These are phyloP conservation scores for Ophiostoma sp. DNA, from an alignment of 2,329 filamentous ascomycete species.

Conservation along the genomic window DNA sequence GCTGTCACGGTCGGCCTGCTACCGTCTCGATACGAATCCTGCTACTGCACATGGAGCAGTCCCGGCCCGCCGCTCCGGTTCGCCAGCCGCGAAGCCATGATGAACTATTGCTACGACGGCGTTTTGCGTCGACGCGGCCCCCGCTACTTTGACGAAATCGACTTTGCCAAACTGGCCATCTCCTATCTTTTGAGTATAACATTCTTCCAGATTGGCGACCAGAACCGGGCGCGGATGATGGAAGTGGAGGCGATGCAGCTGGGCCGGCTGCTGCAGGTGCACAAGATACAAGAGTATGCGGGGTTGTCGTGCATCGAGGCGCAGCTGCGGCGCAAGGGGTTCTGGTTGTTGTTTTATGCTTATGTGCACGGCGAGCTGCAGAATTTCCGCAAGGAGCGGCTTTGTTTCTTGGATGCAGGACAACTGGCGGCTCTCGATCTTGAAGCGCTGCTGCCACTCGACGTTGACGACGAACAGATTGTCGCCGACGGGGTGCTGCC, in stretches of 20 bases:
- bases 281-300: slow-evolving; percentile 37
- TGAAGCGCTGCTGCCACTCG: not conserved
- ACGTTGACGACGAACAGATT: slow-evolving; percentile 24
- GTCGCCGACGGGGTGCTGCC: not conserved
- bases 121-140: slow-evolving; percentile 32
- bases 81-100: slow-evolving; percentile 33
- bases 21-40: slow-evolving; percentile 33
- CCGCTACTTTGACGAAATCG: slow-evolving; percentile 36
- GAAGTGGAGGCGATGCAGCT: slow-evolving; percentile 41
- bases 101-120: slow-evolving; percentile 34
- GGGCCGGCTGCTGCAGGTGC: slow-evolving; percentile 37
- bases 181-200: slow-evolving; percentile 39
- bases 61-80: slow-evolving; percentile 32
- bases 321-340: slow-evolving; percentile 41
- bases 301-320: slow-evolving; percentile 39
- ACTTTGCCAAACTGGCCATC: slow-evolving; percentile 40
- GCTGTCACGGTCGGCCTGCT: slow-evolving; percentile 34
- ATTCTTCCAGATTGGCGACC: slow-evolving; percentile 40
- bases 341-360: slow-evolving; percentile 41
- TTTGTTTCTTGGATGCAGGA: slow-evolving; percentile 4
- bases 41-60: slow-evolving; percentile 31
- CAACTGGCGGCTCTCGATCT: not conserved
- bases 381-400: slow-evolving; percentile 12
- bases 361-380: slow-evolving; percentile 28
- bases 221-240: slow-evolving; percentile 41